These are phyloP conservation scores for Haplosporangium gracile DNA, from an alignment of 192 early-diverging fungal genomes.

Conservation along the genomic window DNA sequence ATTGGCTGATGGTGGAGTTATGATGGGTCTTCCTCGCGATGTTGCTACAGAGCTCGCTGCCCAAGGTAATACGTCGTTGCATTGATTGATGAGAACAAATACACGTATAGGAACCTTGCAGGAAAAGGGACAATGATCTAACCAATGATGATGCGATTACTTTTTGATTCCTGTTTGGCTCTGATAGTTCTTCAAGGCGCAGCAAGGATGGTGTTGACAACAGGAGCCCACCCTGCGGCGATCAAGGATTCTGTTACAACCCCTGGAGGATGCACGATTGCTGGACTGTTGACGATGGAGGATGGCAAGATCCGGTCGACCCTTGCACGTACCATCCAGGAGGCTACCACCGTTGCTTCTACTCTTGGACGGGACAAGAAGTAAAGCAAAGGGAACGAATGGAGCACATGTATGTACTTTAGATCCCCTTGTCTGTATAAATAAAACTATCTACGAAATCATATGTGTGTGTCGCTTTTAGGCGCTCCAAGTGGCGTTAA, in stretches of 20 bases:
- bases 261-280: conserved; percentile 69
- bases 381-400: not conserved
- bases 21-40: conserved; percentile 70
- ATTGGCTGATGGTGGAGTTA: conserved; percentile 69
- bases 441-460: not conserved
- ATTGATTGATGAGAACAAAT: not conserved
- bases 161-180: not conserved
- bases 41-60: conserved; percentile 67
- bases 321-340: conserved; percentile 66
- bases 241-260: conserved; percentile 70
- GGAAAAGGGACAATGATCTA: not conserved
- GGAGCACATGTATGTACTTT: not conserved
- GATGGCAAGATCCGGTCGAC: conserved; percentile 70
- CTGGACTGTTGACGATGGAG: conserved; percentile 68
- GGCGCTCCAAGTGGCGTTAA: not conserved
- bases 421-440: not conserved
- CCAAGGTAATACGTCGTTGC: conserved; percentile 50
- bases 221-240: conserved; percentile 64
- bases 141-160: not conserved
- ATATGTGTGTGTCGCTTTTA: not conserved
- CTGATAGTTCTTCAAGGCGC: conserved; percentile 62
- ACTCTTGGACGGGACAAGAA: conserved; percentile 61
- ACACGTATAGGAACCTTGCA: too few species aligned
- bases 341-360: conserved; percentile 64
- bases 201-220: conserved; percentile 65